Conservation (phyloP, 768 basidiomycete species). For the Leucosporidium creatinivorum region DNA sequence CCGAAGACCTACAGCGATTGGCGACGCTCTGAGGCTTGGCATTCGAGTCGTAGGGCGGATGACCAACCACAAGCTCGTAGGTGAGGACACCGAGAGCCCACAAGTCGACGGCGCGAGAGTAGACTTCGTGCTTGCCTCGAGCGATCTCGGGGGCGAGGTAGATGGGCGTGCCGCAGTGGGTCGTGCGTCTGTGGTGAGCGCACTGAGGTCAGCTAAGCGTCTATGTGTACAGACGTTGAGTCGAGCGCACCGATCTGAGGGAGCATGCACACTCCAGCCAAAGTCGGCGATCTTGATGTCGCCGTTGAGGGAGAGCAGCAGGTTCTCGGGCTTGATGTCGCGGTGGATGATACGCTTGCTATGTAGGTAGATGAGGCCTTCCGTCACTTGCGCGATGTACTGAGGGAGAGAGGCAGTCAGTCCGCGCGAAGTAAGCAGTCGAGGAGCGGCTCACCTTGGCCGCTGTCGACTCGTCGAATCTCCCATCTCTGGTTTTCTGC, state of each 20-base stretch:
- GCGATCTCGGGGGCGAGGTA: slow-evolving; percentile 98
- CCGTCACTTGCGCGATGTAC: slow-evolving; percentile 91
- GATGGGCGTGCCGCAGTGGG: slow-evolving; percentile 72
- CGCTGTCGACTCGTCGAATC: not conserved
- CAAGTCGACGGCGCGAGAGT: slow-evolving; percentile 89
- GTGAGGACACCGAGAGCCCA: slow-evolving; percentile 66
- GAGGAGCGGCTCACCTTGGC: not conserved
- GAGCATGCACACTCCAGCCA: slow-evolving; percentile 60
- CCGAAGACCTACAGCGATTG: no score
- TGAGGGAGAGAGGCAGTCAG: not conserved
- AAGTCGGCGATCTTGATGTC: slow-evolving; percentile 94
- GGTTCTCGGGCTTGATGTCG: slow-evolving; percentile 95
- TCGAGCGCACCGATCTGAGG: not conserved
- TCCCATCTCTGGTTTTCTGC: not conserved
- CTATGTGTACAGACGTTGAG: slow-evolving; percentile 62
- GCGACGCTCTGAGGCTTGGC: no score
- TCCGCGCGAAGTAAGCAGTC: slow-evolving; percentile 19
- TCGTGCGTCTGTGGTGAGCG: not conserved
- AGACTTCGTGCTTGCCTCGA: slow-evolving; percentile 74
- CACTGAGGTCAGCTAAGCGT: slow-evolving; percentile 12
- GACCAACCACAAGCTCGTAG: not conserved
- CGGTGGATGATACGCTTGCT: slow-evolving; percentile 85
- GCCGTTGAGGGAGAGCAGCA: slow-evolving; percentile 76
- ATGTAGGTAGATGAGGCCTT: slow-evolving; percentile 84
- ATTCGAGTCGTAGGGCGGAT: no score